A percentile compares a stretch with the other conserved stretches of the same genome.
phyloP scores from a whole-genome alignment of 108 stramenopile species.

The Fistulifera pelliculosa region DNA sequence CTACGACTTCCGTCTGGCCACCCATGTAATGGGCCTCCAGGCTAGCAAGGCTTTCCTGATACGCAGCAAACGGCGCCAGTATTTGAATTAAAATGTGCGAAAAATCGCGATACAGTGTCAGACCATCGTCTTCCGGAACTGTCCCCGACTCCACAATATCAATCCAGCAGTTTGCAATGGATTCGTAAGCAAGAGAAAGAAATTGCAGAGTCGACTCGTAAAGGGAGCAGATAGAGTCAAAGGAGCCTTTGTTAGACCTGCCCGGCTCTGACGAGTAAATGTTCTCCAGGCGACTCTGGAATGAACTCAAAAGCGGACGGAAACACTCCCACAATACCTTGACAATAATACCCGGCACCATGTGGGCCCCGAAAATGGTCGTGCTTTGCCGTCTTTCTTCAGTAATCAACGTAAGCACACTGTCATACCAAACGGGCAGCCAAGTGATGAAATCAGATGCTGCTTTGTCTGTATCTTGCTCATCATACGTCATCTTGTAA shows the following conservation, averaged over 20 bases:
- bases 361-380: slow-evolving; percentile 59
- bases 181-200: slow-evolving; percentile 71
- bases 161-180: slow-evolving; percentile 50
- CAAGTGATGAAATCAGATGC: slow-evolving; percentile 40
- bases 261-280: slow-evolving; percentile 30
- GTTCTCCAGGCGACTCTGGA: slow-evolving; percentile 49
- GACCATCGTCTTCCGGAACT: slow-evolving; percentile 20
- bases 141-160: slow-evolving; percentile 29
- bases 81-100: slow-evolving; percentile 37
- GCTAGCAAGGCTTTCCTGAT: slow-evolving; percentile 43
- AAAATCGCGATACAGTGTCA: slow-evolving; percentile 33
- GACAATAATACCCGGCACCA: slow-evolving; percentile 50
- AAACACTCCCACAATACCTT: slow-evolving; percentile 62
- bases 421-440: slow-evolving; percentile 69
- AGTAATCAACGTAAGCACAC: slow-evolving; percentile 41
- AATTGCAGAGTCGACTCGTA: slow-evolving; percentile 78
- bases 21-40: slow-evolving; percentile 50
- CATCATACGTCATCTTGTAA: slow-evolving; percentile 14
- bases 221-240: slow-evolving; percentile 55
- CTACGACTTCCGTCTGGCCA: slow-evolving; percentile 34
- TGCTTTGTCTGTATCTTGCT: slow-evolving; percentile 3
- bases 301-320: slow-evolving; percentile 58
- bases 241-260: slow-evolving; percentile 24
- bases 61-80: slow-evolving; percentile 62
- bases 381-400: slow-evolving; percentile 63